A percentile compares a stretch with the other conserved stretches of the same genome.
Evolutionary conservation across 2,329 filamentous ascomycete genomes (phyloP).

Genomic region (Exophiala phaeomuriformis): DNA sequence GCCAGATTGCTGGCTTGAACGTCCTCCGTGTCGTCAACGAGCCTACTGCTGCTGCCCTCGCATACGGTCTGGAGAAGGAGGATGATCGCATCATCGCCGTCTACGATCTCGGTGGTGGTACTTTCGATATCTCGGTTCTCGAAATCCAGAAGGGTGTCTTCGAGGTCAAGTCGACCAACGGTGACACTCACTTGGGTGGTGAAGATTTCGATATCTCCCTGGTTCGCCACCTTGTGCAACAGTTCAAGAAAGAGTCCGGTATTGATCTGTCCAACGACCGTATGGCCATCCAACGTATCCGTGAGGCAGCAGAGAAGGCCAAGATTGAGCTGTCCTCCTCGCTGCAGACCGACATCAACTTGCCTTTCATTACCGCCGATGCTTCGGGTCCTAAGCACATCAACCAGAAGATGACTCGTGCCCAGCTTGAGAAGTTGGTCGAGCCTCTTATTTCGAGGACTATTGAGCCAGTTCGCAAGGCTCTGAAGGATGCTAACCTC

Average conservation of each 20-base stretch:
- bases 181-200: slow-evolving; percentile 96
- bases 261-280: slow-evolving; percentile 86
- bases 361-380: slow-evolving; percentile 97
- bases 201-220: slow-evolving; percentile 96
- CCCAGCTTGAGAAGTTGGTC: slow-evolving; percentile 88
- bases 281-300: slow-evolving; percentile 98
- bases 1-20: slow-evolving; percentile 91
- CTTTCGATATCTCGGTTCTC: slow-evolving; percentile 96
- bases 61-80: slow-evolving; percentile 94
- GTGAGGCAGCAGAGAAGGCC: slow-evolving; percentile 96
- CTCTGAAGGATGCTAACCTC: slow-evolving; percentile 88
- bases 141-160: slow-evolving; percentile 98
- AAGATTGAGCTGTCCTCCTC: slow-evolving; percentile 98
- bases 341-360: slow-evolving; percentile 92
- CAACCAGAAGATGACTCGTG: slow-evolving; percentile 85
- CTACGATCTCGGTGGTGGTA: slow-evolving; percentile 97
- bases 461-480: slow-evolving; percentile 90
- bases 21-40: slow-evolving; percentile 97
- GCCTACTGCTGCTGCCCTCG: slow-evolving; percentile 89
- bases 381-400: slow-evolving; percentile 96
- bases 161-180: slow-evolving; percentile 98
- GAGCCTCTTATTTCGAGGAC: slow-evolving; percentile 81
- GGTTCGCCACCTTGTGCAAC: slow-evolving; percentile 84
- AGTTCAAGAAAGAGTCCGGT: slow-evolving; percentile 93
- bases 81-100: slow-evolving; percentile 83